phyloP scores from a whole-genome alignment of 2,329 filamentous ascomycete species.

The Coleophoma crateriformis region DNA sequence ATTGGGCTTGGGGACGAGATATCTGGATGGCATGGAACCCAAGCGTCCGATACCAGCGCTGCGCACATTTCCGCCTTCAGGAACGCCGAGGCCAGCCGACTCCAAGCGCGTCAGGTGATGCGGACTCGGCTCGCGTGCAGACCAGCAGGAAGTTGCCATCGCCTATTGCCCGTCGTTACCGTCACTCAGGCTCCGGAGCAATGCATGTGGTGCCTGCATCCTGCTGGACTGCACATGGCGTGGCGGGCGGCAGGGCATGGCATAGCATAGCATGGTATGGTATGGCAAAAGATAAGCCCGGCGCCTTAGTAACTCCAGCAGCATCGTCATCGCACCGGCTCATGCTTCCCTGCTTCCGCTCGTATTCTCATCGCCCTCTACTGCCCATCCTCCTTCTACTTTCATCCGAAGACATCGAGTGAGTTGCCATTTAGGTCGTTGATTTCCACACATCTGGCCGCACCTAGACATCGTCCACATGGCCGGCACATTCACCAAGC shows the following conservation, averaged over 20 bases:
- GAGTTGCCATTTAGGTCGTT: too few species aligned
- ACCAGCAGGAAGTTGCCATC: constrained; percentile 8
- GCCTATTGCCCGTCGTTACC: constrained; percentile 3
- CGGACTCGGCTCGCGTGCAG: neutral
- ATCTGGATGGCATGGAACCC: too few species aligned
- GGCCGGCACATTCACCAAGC: constrained; percentile 46
- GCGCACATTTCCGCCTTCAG: neutral
- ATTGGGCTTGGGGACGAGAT: neutral
- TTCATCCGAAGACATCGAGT: neutral
- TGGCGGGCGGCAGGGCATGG: too few species aligned
- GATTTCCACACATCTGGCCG: too few species aligned
- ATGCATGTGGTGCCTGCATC: too few species aligned
- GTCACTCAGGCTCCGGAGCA: too few species aligned
- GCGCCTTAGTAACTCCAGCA: too few species aligned
- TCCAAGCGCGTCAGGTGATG: neutral
- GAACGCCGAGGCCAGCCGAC: neutral
- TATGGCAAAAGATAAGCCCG: too few species aligned
- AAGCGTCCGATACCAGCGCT: neutral
- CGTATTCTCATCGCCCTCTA: neutral
- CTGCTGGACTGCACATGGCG: too few species aligned
- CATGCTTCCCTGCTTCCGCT: neutral
- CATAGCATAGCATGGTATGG: too few species aligned
- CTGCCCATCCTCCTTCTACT: neutral
- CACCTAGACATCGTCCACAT: constrained; percentile 28
- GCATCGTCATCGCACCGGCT: too few species aligned